Evolutionary conservation across 495 filamentous ascomycete genomes (phyloP), one percentile per base, ranked within the genome.

Genomic region (Aspergillus funiculosus): DNA sequence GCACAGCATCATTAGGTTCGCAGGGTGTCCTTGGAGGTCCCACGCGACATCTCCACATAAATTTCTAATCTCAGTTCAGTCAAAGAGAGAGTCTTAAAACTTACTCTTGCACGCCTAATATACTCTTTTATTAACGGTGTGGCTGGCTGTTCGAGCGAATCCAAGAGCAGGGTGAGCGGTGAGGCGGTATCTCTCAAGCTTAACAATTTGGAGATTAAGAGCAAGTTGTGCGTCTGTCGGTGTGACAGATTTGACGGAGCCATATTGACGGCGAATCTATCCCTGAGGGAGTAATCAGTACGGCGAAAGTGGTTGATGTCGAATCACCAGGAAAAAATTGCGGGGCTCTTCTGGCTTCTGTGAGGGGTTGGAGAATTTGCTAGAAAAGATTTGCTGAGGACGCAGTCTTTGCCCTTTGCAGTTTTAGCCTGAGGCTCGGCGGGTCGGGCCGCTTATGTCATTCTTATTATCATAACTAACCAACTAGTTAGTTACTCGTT

Each of bases 201-300:
- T 39, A 97, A 73, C 2, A 96, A 68, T 48, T 90, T 91, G 42
- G 89, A 87, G 28, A 96, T 81, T 1, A 95, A 68, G 5, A 95
- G 80, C 34, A 95, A 63, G 66, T 88, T 91, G 66, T 96, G 91
- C 18, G 86, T 86, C 35, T 88, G 77, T 5, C 86, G 77, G 56
- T 92, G 85, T 18, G 79, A 76, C 30, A 83, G 61, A 13, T 61
- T 71, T 42, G 57, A 46, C 5, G 64, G 61, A 11, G 61, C 62
- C 68, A 71, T 71, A 18, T 29, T 42, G 44, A 11, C 44, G 9
- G 24, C 11, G 19, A 31, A 27, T 6, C 14, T 24, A n/a, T n/a
- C n/a, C n/a, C n/a, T n/a, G n/a, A n/a, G n/a, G n/a, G 19, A 40
- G 32, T 20, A 17, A 22, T 18, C 46, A 22, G n/a, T 13, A 14